Evolutionary conservation across 2,329 filamentous ascomycete genomes (phyloP), one percentile per base, ranked within the genome.

Genomic region (Rhinocladiella similis): DNA sequence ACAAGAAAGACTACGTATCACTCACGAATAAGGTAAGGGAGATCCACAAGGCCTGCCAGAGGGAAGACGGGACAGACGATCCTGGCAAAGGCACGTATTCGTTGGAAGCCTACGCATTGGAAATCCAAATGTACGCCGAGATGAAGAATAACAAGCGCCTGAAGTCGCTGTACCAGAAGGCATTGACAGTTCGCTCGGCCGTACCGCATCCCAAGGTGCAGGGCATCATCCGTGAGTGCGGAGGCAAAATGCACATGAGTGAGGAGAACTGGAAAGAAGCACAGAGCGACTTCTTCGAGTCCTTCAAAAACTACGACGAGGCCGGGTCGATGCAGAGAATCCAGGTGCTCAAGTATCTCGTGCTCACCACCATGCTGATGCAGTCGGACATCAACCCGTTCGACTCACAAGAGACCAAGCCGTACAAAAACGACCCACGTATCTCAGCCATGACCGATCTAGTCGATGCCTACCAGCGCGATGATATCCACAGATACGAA

Each of bases 171-270:
- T 99, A 97, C 73, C 89, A 96, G 72, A 88, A 89, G 59, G 94
- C 94, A 4, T 82, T 99, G 48, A 89, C 89, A 63, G 93, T 99
- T 53, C 88, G 91, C 60, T 97, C 94, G n/a, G 94, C 94, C 0
- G 94, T 99, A 12, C 93, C 94, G 38, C 94, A 99, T 75, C 94
- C 94, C 57, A 96, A 96, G 76, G 96, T 99, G 72, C 97, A 97
- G 91, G 94, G 94, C 50, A 93, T 99, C 72, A 99, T 99, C 70
- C 88, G 93, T 53, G 94, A 99, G 77, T 99, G 94, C 71, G 94
- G 94, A 68, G 94, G 94, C 66, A 99, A 99, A 80, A 99, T 99
- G 94, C 92, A 97, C 77, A 97, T 99, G 94, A 94, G 90, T 72
- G 94, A 99, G 80, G 94, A 97, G 77, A 97, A 97, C 72, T 99